Percentiles rank a stretch among this genome's conserved stretches.
phyloP scores from a whole-genome alignment of 768 basidiomycete genomes.

The Mycena vulgaris region DNA sequence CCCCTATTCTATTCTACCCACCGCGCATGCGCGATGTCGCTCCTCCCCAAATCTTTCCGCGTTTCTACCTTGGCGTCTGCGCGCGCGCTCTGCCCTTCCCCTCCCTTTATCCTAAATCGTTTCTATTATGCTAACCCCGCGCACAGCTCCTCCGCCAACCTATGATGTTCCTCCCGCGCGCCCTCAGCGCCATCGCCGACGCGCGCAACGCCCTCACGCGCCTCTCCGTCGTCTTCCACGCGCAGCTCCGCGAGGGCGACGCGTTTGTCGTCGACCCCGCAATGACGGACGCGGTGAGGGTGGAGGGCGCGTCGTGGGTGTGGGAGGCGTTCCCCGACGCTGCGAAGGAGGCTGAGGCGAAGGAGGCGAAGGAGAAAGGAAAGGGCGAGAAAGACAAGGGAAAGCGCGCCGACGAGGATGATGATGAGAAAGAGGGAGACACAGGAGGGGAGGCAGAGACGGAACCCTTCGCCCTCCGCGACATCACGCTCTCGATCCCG shows the following conservation, averaged over 20 bases:
- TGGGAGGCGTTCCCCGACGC: constrained; percentile 62
- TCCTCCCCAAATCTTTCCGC: too few relatives aligned
- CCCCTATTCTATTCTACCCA: too few relatives aligned
- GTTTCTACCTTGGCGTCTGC: too few relatives aligned
- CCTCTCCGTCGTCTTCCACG: constrained; percentile 66
- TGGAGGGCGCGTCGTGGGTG: constrained; percentile 69
- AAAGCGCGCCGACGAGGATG: background rate
- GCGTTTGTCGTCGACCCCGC: constrained; percentile 59
- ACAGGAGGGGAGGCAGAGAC: constrained; percentile 28
- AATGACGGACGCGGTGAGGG: constrained; percentile 63
- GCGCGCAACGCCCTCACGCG: constrained; percentile 75
- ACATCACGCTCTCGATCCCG: constrained; percentile 67
- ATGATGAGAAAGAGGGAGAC: background rate
- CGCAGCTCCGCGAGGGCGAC: constrained; percentile 60
- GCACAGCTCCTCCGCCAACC: constrained; percentile 77
- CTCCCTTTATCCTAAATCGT: constrained; percentile 51
- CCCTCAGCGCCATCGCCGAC: constrained; percentile 74
- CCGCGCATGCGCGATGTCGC: too few relatives aligned
- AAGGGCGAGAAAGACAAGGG: background rate
- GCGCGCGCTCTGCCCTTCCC: constrained; percentile 55
- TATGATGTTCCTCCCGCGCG: constrained; percentile 76
- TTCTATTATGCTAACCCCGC: too few relatives aligned
- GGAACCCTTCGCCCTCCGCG: constrained; percentile 64
- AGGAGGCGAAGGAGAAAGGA: background rate
- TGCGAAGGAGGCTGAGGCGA: constrained; percentile 26